Evolutionary conservation across 306 rosid species (phyloP).

Genomic region (Cucurbita pepo): DNA sequence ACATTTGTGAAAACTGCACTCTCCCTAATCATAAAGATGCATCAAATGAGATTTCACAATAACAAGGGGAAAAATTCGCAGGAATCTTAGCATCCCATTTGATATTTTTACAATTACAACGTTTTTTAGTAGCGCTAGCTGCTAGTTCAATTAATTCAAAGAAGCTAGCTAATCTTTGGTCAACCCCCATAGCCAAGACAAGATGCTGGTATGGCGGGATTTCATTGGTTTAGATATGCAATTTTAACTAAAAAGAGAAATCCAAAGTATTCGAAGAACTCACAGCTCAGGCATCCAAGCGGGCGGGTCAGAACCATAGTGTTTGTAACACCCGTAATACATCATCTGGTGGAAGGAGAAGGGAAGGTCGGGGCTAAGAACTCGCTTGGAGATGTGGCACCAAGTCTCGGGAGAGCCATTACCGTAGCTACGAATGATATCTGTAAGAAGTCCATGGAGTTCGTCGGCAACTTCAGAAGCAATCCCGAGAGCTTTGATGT

Average conservation of each 20-base stretch:
- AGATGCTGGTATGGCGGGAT: neutral
- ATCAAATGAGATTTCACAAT: neutral
- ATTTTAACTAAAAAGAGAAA: neutral
- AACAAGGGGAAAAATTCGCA: neutral
- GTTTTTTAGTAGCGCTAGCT: neutral
- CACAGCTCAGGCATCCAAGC: conserved; percentile 85
- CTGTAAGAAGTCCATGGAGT: conserved; percentile 33
- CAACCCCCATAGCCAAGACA: neutral
- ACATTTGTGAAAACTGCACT: conserved; percentile 46
- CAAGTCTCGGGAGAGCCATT: conserved; percentile 51
- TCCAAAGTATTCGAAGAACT: neutral
- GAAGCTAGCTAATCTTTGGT: neutral
- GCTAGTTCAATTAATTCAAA: neutral
- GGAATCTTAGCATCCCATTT: neutral
- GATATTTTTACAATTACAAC: neutral
- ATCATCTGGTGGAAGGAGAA: conserved; percentile 79
- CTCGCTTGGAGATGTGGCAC: conserved; percentile 31
- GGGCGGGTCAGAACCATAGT: conserved; percentile 74
- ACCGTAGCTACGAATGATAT: conserved; percentile 29
- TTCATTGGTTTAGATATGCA: neutral
- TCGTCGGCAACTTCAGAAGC: conserved; percentile 17
- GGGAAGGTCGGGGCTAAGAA: conserved; percentile 62
- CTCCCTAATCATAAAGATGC: conserved; percentile 30
- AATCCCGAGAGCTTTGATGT: conserved; percentile 52
- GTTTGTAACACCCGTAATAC: conserved; percentile 48